phyloP scores from a whole-genome alignment of 176 grass and related monocot genomes.

The Triticum aestivum region IWGSC_CS_RefSeq_v2.1 NC_057796.1:296414773-296415272 shows the following conservation, averaged over 20 bases:
- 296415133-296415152: constrained; percentile 10
- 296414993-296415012: background rate
- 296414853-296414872: background rate
- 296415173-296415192: background rate
- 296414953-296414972: background rate
- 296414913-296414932: background rate
- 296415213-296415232: background rate
- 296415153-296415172: background rate
- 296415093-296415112: constrained; percentile 88
- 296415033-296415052: constrained; percentile 71
- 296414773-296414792: background rate
- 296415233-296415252: background rate
- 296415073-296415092: background rate
- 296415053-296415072: constrained; percentile 47
- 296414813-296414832: background rate
- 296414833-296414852: background rate
- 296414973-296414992: no score
- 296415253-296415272: background rate
- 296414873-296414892: background rate
- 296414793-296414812: background rate
- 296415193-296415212: background rate
- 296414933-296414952: background rate
- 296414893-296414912: background rate
- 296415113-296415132: constrained; percentile 97
- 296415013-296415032: constrained; percentile 51